These are phyloP conservation scores for Boletus edulis DNA, from an alignment of 768 basidiomycete genomes.

Conservation along the genomic window DNA sequence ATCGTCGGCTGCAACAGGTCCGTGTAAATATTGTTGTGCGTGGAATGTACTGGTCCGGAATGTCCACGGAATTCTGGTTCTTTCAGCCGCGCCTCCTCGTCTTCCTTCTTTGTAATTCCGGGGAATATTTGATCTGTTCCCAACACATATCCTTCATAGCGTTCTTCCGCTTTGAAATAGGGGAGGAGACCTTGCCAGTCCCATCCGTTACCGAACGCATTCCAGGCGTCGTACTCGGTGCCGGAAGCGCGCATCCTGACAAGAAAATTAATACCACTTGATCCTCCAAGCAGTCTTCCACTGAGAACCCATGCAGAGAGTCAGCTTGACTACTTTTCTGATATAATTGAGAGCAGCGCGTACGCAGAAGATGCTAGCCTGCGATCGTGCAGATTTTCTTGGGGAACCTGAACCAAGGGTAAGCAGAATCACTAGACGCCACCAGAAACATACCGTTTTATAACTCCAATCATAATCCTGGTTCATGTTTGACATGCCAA, in stretches of 20 bases:
- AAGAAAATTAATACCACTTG: slow-evolving; percentile 18
- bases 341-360: background rate
- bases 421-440: background rate
- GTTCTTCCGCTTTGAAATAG: slow-evolving; percentile 13
- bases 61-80: slow-evolving; percentile 12
- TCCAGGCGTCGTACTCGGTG: slow-evolving; percentile 20
- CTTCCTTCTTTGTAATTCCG: slow-evolving; percentile 10
- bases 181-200: slow-evolving; percentile 15
- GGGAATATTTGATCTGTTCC: slow-evolving; percentile 14
- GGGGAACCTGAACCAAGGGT: slow-evolving; percentile 11
- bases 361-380: slow-evolving; percentile 3
- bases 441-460: slow-evolving; percentile 7
- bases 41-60: slow-evolving; percentile 11
- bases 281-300: slow-evolving; percentile 19
- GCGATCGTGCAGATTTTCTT: slow-evolving; percentile 4
- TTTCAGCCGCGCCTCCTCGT: slow-evolving; percentile 5
- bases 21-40: slow-evolving; percentile 14
- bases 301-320: background rate
- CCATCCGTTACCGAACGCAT: slow-evolving; percentile 17
- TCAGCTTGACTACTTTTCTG: background rate
- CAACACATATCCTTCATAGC: slow-evolving; percentile 4
- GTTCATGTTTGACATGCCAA: background rate
- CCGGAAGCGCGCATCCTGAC: slow-evolving; percentile 20
- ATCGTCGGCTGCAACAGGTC: slow-evolving; percentile 13
- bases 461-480: slow-evolving; percentile 19